These are phyloP conservation scores for Cordyceps militaris DNA, from an alignment of 2,329 filamentous ascomycete species.

Conservation along the genomic window DNA sequence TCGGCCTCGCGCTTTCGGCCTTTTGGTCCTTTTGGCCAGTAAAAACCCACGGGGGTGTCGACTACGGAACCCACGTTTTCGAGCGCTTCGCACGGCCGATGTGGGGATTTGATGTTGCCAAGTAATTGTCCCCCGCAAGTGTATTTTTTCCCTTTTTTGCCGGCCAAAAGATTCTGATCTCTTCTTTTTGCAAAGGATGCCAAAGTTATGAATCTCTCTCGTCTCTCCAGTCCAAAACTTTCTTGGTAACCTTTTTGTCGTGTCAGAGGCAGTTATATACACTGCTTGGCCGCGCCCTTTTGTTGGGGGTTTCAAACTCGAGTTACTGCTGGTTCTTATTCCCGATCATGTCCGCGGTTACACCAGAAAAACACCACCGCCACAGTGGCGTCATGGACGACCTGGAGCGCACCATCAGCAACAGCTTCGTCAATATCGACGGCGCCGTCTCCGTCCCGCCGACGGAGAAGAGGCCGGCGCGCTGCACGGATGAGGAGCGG, in stretches of 20 bases:
- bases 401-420: slow-evolving; percentile 3
- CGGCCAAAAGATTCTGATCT: too few species aligned
- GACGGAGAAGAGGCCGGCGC: not conserved
- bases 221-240: too few species aligned
- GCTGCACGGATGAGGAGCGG: not conserved
- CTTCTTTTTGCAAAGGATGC: too few species aligned
- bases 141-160: too few species aligned
- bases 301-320: too few species aligned
- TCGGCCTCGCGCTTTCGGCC: not conserved
- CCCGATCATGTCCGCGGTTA: not conserved
- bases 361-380: not conserved
- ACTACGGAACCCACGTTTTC: not conserved
- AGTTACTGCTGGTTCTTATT: not conserved
- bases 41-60: too few species aligned
- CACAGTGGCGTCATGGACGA: not conserved
- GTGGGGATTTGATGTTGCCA: not conserved
- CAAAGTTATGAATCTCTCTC: too few species aligned
- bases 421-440: slow-evolving; percentile 5
- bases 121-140: too few species aligned
- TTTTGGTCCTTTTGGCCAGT: not conserved
- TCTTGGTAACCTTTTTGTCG: too few species aligned
- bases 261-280: too few species aligned
- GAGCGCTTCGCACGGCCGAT: not conserved
- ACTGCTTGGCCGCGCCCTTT: too few species aligned
- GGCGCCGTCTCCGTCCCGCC: slow-evolving; percentile 8